Evolutionary conservation across 1,284 basidiomycete species (phyloP), one percentile per base, ranked within the genome.

Genomic region (Anthracocystis setariae): DNA sequence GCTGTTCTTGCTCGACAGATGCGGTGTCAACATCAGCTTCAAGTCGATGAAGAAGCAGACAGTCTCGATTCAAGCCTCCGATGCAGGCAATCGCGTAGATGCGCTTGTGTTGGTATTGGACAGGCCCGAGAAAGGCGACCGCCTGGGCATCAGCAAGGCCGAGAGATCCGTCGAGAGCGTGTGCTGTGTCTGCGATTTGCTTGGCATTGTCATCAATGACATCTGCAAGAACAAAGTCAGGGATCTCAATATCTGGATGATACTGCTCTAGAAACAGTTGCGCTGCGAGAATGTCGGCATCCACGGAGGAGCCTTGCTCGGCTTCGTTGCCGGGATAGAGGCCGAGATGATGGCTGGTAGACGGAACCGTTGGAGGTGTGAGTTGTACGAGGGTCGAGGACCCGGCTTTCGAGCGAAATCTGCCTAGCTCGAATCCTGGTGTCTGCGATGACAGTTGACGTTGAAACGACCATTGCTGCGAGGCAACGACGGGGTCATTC

Each of bases 11-110:
- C 35, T 37, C 17, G 35, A 37, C 35, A 5, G 12, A 7, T 3
- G 46, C 12, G 18, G 25, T 20, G 25, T 29, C 10, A 8, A 32
- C 3, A 1, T 9, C 29, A 3, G 18, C 44, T 13, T 24, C 33
- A 40, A 70, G 56, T 46, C 61, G 68, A 33, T 71, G 68, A n/a
- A 71, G 50, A 0, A 71, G 48, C 3, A 71, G 54, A 5, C 50
- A 57, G 46, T 66, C 50, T 8, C 58, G 54, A 13, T 71, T 58
- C 15, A 17, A 5, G 17, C 68, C 62, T 2, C 68, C 68, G 15
- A 71, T 21, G 25, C 57, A 61, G 15, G 40, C 23, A 17, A 71
- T 21, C 0, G 51, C 62, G 20, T 53, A 55, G 33, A 47, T 37
- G 2, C 27, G 42, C 33, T 39, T 24, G 7, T 53, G 29, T 10